Percentiles rank a stretch among this genome's conserved stretches.
phyloP scores from a whole-genome alignment of 1,139 yeast genomes.

The Taphrina pruni region DNA sequence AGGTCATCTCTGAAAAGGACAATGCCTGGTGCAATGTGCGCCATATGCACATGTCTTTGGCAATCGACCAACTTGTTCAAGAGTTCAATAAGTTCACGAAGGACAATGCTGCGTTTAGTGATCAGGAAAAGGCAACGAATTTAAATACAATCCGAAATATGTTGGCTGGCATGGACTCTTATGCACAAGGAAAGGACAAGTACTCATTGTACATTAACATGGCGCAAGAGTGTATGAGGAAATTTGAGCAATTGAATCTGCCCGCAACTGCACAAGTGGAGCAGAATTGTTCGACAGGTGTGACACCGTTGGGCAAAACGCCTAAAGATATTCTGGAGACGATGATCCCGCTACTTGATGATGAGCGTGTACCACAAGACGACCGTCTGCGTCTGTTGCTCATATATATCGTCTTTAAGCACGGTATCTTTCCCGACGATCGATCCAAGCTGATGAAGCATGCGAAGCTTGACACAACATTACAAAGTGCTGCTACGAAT shows the following conservation, averaged over 20 bases:
- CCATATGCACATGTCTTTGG: constrained; percentile 78
- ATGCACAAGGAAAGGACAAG: constrained; percentile 53
- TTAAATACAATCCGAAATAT: constrained; percentile 55
- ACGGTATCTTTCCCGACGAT: constrained; percentile 81
- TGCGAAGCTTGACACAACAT: constrained; percentile 66
- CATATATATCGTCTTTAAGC: constrained; percentile 78
- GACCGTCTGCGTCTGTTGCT: constrained; percentile 81
- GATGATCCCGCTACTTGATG: constrained; percentile 64
- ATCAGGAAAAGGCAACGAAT: constrained; percentile 49
- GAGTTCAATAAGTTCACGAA: constrained; percentile 70
- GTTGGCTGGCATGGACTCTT: constrained; percentile 56
- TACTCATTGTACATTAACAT: constrained; percentile 54
- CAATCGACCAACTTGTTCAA: constrained; percentile 66
- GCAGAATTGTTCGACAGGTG: constrained; percentile 74
- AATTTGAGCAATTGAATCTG: constrained; percentile 50
- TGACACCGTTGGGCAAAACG: constrained; percentile 71
- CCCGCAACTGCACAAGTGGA: constrained; percentile 52
- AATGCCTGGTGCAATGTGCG: constrained; percentile 76
- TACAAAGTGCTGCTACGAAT: constrained; percentile 68
- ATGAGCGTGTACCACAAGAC: constrained; percentile 50
- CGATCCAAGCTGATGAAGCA: constrained; percentile 72
- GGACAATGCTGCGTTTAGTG: constrained; percentile 65
- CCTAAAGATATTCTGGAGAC: constrained; percentile 70
- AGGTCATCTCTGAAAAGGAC: constrained; percentile 66
- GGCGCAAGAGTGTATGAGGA: constrained; percentile 55